A percentile compares a stretch with the other conserved stretches of the same genome.
Evolutionary conservation across 1,284 basidiomycete species (phyloP).

Genomic region (Papiliotrema fonsecae): DNA sequence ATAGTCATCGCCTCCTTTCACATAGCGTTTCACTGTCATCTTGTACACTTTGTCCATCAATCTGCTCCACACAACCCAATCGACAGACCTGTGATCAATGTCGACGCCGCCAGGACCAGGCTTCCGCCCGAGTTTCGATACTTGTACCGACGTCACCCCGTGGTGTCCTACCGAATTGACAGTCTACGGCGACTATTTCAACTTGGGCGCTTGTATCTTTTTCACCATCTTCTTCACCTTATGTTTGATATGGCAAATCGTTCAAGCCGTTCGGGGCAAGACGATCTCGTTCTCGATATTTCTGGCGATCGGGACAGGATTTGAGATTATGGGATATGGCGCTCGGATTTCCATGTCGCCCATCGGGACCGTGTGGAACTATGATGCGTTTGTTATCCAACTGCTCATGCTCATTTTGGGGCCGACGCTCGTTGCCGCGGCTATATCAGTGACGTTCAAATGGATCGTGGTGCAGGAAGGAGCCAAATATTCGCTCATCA

Average conservation of each 20-base stretch:
- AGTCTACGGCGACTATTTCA: slow-evolving; percentile 10
- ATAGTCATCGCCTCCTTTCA: too few species aligned
- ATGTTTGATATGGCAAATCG: slow-evolving; percentile 4
- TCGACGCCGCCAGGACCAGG: too few species aligned
- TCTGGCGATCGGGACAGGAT: slow-evolving; percentile 7
- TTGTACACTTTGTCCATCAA: too few species aligned
- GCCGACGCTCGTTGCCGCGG: slow-evolving; percentile 10
- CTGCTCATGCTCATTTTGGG: slow-evolving; percentile 11
- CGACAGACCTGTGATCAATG: too few species aligned
- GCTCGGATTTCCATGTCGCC: slow-evolving; percentile 8
- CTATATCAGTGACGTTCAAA: slow-evolving; percentile 12
- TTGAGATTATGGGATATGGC: slow-evolving; percentile 13
- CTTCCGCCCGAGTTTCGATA: slow-evolving; percentile 10
- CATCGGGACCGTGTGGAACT: slow-evolving; percentile 12
- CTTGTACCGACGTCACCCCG: slow-evolving; percentile 5
- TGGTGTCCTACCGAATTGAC: slow-evolving; percentile 6
- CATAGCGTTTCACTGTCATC: too few species aligned
- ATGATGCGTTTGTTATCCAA: slow-evolving; percentile 12
- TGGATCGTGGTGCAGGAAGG: slow-evolving; percentile 4
- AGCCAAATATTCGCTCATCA: slow-evolving; percentile 1
- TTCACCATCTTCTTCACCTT: slow-evolving; percentile 7
- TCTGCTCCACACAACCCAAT: too few species aligned
- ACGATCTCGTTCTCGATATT: slow-evolving; percentile 11
- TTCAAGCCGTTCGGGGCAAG: background rate
- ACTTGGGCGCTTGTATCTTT: slow-evolving; percentile 8